These are phyloP conservation scores for Stephanodiscus minutulus DNA, from an alignment of 108 stramenopile genomes.

Conservation along the genomic window DNA sequence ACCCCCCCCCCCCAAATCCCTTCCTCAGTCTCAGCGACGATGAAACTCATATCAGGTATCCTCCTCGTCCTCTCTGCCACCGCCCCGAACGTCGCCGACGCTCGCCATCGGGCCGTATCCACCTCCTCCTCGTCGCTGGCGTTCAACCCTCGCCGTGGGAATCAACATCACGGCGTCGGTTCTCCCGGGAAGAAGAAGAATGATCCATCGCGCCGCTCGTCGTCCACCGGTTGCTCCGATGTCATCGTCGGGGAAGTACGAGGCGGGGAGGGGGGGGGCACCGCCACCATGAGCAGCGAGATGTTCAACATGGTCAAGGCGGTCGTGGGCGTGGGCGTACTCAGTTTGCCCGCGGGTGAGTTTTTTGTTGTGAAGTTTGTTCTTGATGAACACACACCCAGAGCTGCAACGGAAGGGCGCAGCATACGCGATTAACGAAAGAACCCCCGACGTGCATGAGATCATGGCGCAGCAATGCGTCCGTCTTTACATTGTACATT, in stretches of 20 bases:
- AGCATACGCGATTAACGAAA: not conserved
- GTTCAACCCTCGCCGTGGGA: not conserved
- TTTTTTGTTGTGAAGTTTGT: constrained; percentile 15
- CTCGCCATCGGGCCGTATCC: not conserved
- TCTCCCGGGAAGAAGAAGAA: not conserved
- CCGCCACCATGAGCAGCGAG: constrained; percentile 67
- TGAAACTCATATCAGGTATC: constrained; percentile 15
- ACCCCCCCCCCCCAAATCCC: too few relatives aligned
- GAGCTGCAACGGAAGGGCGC: constrained; percentile 27
- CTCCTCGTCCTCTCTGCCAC: constrained; percentile 20
- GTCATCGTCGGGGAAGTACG: constrained; percentile 13
- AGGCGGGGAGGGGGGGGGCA: constrained; percentile 48
- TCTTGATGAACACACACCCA: constrained; percentile 23
- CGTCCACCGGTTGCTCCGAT: not conserved
- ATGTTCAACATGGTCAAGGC: constrained; percentile 93
- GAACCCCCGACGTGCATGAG: not conserved
- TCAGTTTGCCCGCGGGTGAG: constrained; percentile 82
- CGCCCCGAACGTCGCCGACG: constrained; percentile 14
- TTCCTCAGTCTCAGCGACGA: not conserved
- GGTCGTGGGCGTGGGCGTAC: constrained; percentile 90
- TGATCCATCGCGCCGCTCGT: not conserved
- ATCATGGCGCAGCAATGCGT: constrained; percentile 1
- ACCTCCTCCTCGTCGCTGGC: constrained; percentile 11
- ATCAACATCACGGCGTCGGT: not conserved
- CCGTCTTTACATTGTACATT: not conserved